These are phyloP conservation scores for Areca catechu DNA, from an alignment of 176 grass and related monocot species.

Conservation along the genomic window DNA sequence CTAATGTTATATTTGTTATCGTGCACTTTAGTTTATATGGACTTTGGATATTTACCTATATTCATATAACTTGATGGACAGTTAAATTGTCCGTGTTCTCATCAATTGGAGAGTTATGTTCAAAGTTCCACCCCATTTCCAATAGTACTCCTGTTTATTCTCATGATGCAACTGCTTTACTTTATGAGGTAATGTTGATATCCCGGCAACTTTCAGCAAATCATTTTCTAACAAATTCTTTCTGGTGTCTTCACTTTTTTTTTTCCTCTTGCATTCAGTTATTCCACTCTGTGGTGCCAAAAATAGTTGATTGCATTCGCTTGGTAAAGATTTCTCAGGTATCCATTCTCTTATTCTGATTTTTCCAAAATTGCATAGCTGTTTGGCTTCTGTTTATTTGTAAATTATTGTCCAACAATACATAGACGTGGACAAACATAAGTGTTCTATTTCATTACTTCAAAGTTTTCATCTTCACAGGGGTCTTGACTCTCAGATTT, in stretches of 20 bases:
- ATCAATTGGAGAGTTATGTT: conserved; percentile 77
- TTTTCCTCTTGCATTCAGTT: conserved; percentile 41
- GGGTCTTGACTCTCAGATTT: too few species aligned
- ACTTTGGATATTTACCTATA: conserved; percentile 3
- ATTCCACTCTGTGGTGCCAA: conserved; percentile 53
- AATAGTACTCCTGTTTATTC: conserved; percentile 26
- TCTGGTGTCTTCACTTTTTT: conserved; percentile 6
- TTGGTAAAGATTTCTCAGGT: conserved; percentile 87
- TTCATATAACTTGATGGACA: conserved; percentile 30
- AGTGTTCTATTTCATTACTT: too few species aligned
- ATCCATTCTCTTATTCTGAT: conserved; percentile 14
- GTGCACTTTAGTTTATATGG: too few species aligned
- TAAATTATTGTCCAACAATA: too few species aligned
- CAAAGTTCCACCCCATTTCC: conserved; percentile 35
- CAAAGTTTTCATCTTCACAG: too few species aligned
- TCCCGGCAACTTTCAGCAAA: too few species aligned
- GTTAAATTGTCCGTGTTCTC: conserved; percentile 85
- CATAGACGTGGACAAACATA: too few species aligned
- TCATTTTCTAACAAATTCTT: too few species aligned
- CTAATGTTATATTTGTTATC: too few species aligned
- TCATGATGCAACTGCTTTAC: conserved; percentile 35
- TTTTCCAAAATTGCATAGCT: too few species aligned
- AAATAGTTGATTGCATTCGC: conserved; percentile 58
- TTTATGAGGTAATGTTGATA: conserved; percentile 52
- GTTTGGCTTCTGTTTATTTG: too few species aligned